Base-by-base conservation (phyloP, 2,329 filamentous ascomycete genomes). In the Chaetomiaceae sp. region DNA sequence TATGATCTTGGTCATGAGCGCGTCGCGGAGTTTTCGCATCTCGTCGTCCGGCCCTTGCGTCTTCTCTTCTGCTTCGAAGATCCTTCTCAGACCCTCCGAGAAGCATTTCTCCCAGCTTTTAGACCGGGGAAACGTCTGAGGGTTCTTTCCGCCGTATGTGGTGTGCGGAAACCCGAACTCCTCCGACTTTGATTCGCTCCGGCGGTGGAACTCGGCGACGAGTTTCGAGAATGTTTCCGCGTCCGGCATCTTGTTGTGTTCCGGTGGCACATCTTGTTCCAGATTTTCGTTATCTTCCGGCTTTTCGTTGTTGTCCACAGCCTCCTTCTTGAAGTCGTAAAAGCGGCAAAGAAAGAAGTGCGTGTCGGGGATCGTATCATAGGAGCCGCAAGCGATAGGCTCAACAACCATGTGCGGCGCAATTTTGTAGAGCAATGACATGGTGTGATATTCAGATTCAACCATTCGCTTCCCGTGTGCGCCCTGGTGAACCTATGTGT, bases 381-480 rank as follows among this genome's bases (percentile, higher is more conserved):
- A 45, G 10, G 34, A 1, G 12, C 43, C 43, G 36, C 43, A 45
- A 5, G 29, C 43, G 10, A 70, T 56, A 0, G 68, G 68, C 26
- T 50, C 58, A 10, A 64, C 64, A 11, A 58, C 60, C 24, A 65
- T 59, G 14, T 60, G 53, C 10, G 67, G 64, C 1, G 56, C 19
- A 6, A 60, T 37, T 2, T 33, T 27, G 46, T 66, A 45, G 9
- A 71, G 62, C 3, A 61, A 54, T 22, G 49, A 60, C 57, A 67
- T 67, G 3, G 67, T 67, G 34, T 62, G 59, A 48, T 61, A 72
- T 50, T 73, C 70, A 9, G 67, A 62, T 1, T 52, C 51, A 26
- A 67, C 56, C 60, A 60, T 55, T 9, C 56, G 50, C 45, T 62
- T 64, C 26, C 47, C 52, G 10, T 47, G 27, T 1, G 48, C 45